These are phyloP conservation scores for Circinella umbellata DNA, from an alignment of 371 early-diverging fungal genomes.

Conservation along the genomic window DNA sequence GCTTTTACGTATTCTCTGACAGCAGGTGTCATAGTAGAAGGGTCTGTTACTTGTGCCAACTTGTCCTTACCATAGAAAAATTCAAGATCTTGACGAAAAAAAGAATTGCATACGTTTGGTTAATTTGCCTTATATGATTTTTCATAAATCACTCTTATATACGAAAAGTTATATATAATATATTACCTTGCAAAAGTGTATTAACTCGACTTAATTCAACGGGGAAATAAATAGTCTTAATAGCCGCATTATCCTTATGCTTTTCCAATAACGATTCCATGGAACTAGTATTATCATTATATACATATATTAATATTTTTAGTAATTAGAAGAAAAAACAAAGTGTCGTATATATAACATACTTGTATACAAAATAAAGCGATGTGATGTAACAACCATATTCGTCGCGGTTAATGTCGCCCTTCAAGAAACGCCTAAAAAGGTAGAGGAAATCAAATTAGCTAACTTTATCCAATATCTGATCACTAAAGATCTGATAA, in stretches of 20 bases:
- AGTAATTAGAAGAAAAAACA: too few relatives aligned
- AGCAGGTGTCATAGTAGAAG: slow-evolving; percentile 57
- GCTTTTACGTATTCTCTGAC: slow-evolving; percentile 53
- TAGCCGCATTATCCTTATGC: slow-evolving; percentile 52
- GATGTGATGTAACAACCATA: slow-evolving; percentile 55
- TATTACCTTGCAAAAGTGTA: slow-evolving; percentile 44
- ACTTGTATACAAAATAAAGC: slow-evolving; percentile 55
- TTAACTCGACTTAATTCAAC: slow-evolving; percentile 51
- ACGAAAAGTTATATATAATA: background rate
- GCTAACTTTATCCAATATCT: background rate
- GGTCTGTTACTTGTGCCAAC: slow-evolving; percentile 37
- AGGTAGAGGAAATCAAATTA: background rate
- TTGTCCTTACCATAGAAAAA: slow-evolving; percentile 58
- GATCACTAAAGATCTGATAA: slow-evolving; percentile 1
- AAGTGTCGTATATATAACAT: slow-evolving; percentile 9
- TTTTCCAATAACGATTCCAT: slow-evolving; percentile 60
- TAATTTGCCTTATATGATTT: background rate
- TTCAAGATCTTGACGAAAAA: slow-evolving; percentile 45
- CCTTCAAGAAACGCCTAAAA: slow-evolving; percentile 51
- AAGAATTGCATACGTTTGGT: background rate
- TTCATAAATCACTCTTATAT: background rate
- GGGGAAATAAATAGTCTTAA: slow-evolving; percentile 62
- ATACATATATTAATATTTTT: background rate
- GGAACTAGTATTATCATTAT: slow-evolving; percentile 24
- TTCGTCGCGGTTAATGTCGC: slow-evolving; percentile 49